These are phyloP conservation scores for Suhomyces terraborum DNA, from an alignment of 1,139 yeast species.

Conservation along the genomic window DNA sequence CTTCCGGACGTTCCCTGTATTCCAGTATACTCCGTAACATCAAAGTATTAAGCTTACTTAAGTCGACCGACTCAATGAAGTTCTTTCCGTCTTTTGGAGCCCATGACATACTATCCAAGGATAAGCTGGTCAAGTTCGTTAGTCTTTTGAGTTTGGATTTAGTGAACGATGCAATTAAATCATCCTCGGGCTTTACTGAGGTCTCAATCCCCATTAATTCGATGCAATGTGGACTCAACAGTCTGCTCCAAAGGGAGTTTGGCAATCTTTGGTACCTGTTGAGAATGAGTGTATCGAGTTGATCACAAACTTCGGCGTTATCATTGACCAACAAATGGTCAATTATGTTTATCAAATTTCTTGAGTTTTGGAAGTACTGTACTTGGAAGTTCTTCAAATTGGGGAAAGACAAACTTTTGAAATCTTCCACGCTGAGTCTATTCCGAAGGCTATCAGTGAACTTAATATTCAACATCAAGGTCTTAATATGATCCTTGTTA, in stretches of 20 bases:
- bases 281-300: conserved; percentile 24
- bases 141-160: conserved; percentile 19
- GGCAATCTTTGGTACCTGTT: conserved; percentile 18
- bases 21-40: conserved; percentile 35
- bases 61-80: conserved; percentile 25
- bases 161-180: conserved; percentile 19
- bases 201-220: neutral
- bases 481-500: conserved; percentile 19
- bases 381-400: conserved; percentile 30
- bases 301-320: conserved; percentile 15
- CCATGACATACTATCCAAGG: conserved; percentile 32
- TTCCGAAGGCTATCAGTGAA: conserved; percentile 22
- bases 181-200: conserved; percentile 13
- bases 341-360: conserved; percentile 23
- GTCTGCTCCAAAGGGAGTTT: neutral
- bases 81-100: conserved; percentile 26
- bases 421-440: conserved; percentile 6
- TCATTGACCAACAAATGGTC: conserved; percentile 22
- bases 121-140: conserved; percentile 24
- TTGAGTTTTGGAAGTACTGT: conserved; percentile 30
- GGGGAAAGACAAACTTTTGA: conserved; percentile 23
- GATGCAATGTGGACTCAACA: neutral
- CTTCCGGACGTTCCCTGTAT: conserved; percentile 12
- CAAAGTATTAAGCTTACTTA: conserved; percentile 25
- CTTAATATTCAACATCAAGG: conserved; percentile 30